Conservation (phyloP, 106 monocot genomes). For the Alisma plantagoaquatica region DNA sequence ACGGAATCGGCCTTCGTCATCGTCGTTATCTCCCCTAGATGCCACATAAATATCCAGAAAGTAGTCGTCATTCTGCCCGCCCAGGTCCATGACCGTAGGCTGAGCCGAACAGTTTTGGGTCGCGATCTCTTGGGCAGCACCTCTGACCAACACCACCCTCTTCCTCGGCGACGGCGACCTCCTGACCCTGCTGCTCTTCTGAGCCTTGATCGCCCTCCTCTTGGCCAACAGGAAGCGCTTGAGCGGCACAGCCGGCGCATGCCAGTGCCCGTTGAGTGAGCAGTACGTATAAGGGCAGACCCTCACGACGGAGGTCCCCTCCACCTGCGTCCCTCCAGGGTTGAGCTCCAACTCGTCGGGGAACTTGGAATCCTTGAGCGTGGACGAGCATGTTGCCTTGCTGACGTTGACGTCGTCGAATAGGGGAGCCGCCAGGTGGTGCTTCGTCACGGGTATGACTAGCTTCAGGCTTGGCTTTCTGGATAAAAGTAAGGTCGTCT, state of each 20-base stretch:
- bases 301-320: conserved; percentile 27
- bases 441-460: conserved; percentile 29
- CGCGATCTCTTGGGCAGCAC: no score
- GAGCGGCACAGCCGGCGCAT: conserved; percentile 25
- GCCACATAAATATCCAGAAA: no score
- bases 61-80: no score
- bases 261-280: conserved; percentile 47
- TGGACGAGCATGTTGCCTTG: conserved; percentile 55
- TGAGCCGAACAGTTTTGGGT: no score
- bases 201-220: conserved; percentile 39
- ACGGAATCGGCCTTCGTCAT: no score
- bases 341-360: conserved; percentile 41
- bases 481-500: conserved; percentile 13
- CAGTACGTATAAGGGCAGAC: conserved; percentile 62
- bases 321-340: conserved; percentile 20
- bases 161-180: conserved; percentile 21
- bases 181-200: conserved; percentile 37
- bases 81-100: no score
- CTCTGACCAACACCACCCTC: no score
- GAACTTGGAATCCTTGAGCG: conserved; percentile 54
- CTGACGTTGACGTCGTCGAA: conserved; percentile 5
- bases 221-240: conserved; percentile 29
- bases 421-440: conserved; percentile 13
- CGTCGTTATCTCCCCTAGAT: no score
- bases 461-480: conserved; percentile 31